These are phyloP conservation scores for Buddleja alternifolia DNA, from an alignment of 257 asterid species.

Conservation along the genomic window DNA sequence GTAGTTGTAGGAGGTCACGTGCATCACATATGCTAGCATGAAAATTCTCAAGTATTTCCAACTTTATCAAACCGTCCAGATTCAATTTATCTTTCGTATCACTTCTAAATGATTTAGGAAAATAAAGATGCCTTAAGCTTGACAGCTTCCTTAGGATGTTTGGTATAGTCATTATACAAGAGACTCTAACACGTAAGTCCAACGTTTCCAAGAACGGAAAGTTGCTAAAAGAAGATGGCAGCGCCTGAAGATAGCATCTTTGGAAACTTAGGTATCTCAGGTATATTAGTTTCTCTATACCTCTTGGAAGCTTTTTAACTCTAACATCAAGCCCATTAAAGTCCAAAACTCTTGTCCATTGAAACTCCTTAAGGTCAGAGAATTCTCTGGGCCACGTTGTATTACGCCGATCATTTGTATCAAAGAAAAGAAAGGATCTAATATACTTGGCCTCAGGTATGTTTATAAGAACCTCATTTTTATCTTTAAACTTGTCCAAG, in stretches of 20 bases:
- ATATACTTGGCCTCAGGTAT: neutral
- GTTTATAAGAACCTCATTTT: no score
- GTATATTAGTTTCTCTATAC: slow-evolving; percentile 8
- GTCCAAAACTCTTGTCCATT: slow-evolving; percentile 19
- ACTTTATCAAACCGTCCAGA: slow-evolving; percentile 24
- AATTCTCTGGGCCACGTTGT: neutral
- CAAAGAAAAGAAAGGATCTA: slow-evolving; percentile 18
- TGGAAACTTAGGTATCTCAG: slow-evolving; percentile 40
- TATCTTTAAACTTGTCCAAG: neutral
- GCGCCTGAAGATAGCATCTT: slow-evolving; percentile 29
- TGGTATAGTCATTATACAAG: slow-evolving; percentile 17
- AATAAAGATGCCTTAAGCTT: slow-evolving; percentile 33
- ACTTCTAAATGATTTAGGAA: slow-evolving; percentile 27
- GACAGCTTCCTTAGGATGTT: slow-evolving; percentile 13
- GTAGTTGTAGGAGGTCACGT: slow-evolving; percentile 14
- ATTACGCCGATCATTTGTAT: neutral
- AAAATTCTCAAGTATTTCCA: slow-evolving; percentile 39
- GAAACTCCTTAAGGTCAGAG: slow-evolving; percentile 1
- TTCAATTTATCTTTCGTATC: slow-evolving; percentile 19
- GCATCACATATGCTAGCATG: slow-evolving; percentile 16
- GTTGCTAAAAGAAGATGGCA: slow-evolving; percentile 30
- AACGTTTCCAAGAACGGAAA: slow-evolving; percentile 32
- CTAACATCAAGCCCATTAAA: slow-evolving; percentile 24
- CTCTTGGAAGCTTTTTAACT: slow-evolving; percentile 16
- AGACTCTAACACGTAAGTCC: slow-evolving; percentile 36